Evolutionary conservation across 2,329 filamentous ascomycete species (phyloP).

Genomic region (Lachnellula hyalina): DNA sequence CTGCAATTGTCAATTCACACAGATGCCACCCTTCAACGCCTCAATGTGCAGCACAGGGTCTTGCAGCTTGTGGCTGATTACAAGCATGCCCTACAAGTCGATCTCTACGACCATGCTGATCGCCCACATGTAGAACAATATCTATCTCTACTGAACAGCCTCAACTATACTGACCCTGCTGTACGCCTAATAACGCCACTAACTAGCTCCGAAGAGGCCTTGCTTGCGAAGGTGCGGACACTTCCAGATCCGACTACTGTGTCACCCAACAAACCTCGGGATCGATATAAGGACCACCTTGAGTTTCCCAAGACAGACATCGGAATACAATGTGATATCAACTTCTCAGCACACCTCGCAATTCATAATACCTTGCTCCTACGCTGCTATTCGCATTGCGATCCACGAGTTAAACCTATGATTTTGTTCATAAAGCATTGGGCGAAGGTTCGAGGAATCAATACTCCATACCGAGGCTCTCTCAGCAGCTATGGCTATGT

Average conservation of each 20-base stretch:
- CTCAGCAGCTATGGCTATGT: constrained; percentile 89
- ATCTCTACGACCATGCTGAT: constrained; percentile 39
- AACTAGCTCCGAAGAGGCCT: constrained; percentile 4
- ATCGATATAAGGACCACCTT: constrained; percentile 54
- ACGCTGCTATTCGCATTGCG: constrained; percentile 75
- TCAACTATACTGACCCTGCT: constrained; percentile 29
- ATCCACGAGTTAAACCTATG: constrained; percentile 70
- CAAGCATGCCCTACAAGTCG: constrained; percentile 46
- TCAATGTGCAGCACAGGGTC: constrained; percentile 41
- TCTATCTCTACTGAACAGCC: constrained; percentile 42
- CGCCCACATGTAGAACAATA: constrained; percentile 42
- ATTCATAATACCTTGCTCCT: constrained; percentile 80
- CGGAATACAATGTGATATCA: constrained; percentile 89
- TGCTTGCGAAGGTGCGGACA: constrained; percentile 25
- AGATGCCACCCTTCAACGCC: constrained; percentile 34
- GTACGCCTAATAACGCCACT: not conserved
- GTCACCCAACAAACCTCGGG: constrained; percentile 44
- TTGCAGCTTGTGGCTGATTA: constrained; percentile 53
- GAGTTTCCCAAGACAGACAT: constrained; percentile 73
- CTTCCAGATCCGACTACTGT: constrained; percentile 38
- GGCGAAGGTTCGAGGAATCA: constrained; percentile 81
- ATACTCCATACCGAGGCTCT: constrained; percentile 79
- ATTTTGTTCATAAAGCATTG: constrained; percentile 86
- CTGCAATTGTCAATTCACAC: constrained; percentile 27
- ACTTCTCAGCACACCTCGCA: constrained; percentile 79